phyloP scores from a whole-genome alignment of 2,329 filamentous ascomycete genomes.

The Verticillium zaregamsianum region DNA sequence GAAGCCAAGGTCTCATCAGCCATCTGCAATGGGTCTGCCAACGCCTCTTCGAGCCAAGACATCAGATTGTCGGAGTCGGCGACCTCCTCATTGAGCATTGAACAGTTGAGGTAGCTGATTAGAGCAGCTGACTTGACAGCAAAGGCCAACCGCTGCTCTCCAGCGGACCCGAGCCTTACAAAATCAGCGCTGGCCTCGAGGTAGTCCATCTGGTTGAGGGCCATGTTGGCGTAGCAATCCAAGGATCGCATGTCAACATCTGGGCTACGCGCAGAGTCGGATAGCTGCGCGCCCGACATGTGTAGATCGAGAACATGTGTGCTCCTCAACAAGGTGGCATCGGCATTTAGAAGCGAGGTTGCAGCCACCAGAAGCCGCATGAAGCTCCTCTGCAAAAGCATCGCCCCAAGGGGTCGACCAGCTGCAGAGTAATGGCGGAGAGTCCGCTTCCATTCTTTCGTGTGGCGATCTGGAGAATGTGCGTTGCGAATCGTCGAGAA shows the following conservation, averaged over 20 bases:
- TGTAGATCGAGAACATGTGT: slow-evolving; percentile 71
- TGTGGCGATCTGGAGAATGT: slow-evolving; percentile 56
- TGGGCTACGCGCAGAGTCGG: slow-evolving; percentile 32
- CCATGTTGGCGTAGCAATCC: slow-evolving; percentile 65
- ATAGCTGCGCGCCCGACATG: slow-evolving; percentile 51
- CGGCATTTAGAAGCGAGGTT: slow-evolving; percentile 68
- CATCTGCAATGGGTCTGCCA: slow-evolving; percentile 79
- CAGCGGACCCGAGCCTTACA: slow-evolving; percentile 75
- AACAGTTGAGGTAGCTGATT: slow-evolving; percentile 80
- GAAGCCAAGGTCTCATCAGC: slow-evolving; percentile 72
- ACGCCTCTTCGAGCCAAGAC: slow-evolving; percentile 78
- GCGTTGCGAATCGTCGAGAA: slow-evolving; percentile 87
- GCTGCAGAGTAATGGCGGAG: slow-evolving; percentile 75
- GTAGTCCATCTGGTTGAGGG: slow-evolving; percentile 77
- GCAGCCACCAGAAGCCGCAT: slow-evolving; percentile 78
- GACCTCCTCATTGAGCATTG: slow-evolving; percentile 73
- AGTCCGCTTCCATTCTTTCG: slow-evolving; percentile 86
- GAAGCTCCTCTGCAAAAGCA: slow-evolving; percentile 86
- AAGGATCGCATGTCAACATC: slow-evolving; percentile 54
- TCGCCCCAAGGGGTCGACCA: slow-evolving; percentile 80
- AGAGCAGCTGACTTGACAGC: slow-evolving; percentile 81
- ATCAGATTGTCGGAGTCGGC: slow-evolving; percentile 77
- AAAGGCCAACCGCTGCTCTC: slow-evolving; percentile 82
- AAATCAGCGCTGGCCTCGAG: slow-evolving; percentile 90
- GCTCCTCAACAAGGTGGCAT: slow-evolving; percentile 53